Percentiles rank a stretch among this genome's conserved stretches.
These are phyloP conservation scores for Elongisporangium anandrum DNA, from an alignment of 352 stramenopile genomes.

Conservation along the genomic window DNA sequence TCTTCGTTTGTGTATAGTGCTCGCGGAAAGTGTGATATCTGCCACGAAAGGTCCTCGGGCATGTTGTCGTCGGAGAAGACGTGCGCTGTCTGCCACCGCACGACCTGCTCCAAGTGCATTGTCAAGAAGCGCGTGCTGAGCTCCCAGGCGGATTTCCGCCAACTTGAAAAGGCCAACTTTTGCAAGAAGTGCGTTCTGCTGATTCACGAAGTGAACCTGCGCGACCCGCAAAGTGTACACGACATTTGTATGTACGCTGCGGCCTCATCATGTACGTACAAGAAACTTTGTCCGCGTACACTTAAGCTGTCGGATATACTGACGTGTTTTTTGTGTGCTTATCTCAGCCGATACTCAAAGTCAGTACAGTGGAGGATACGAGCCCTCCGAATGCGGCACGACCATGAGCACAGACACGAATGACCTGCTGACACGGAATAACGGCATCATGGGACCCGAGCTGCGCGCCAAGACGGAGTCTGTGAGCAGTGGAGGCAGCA, in stretches of 20 bases:
- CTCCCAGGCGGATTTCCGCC: constrained; percentile 21
- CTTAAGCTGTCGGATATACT: constrained; percentile 1
- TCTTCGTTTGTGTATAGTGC: constrained; percentile 2
- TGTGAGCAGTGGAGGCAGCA: not conserved
- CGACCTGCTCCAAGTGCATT: constrained; percentile 33
- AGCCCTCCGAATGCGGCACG: constrained; percentile 3
- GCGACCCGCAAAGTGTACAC: constrained; percentile 17
- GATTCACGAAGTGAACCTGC: constrained; percentile 27
- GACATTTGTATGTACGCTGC: constrained; percentile 13
- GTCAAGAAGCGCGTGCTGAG: constrained; percentile 33
- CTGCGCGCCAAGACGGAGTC: not conserved
- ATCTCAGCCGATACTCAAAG: not conserved
- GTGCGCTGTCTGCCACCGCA: constrained; percentile 31
- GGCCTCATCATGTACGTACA: constrained; percentile 8
- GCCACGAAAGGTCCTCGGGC: constrained; percentile 23
- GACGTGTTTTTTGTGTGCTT: not conserved
- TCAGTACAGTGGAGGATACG: constrained; percentile 12
- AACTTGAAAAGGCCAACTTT: constrained; percentile 19
- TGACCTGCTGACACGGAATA: constrained; percentile 2
- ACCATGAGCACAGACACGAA: constrained; percentile 14
- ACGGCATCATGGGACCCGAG: not conserved
- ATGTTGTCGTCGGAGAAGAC: constrained; percentile 31
- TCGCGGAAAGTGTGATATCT: constrained; percentile 31
- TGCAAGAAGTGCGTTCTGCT: constrained; percentile 36
- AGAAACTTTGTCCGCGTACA: not conserved